phyloP scores from a whole-genome alignment of 2,329 filamentous ascomycete species.

The Ceratocystis ficicola region DNA sequence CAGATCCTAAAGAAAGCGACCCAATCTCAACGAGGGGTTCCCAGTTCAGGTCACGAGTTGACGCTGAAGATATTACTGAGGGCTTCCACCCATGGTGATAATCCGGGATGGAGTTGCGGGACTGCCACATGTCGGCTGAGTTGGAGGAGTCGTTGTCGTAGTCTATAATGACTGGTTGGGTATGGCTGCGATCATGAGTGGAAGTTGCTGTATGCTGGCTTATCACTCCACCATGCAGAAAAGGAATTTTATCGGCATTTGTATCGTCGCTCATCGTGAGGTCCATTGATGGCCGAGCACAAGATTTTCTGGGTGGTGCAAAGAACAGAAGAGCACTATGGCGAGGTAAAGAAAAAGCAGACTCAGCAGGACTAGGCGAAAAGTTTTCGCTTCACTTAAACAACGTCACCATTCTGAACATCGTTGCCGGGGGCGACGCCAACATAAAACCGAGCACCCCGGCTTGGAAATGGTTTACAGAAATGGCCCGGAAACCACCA shows the following conservation, averaged over 20 bases:
- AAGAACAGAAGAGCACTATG: neutral
- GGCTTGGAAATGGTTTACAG: neutral
- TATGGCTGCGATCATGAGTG: neutral
- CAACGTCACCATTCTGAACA: neutral
- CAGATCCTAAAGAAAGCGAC: neutral
- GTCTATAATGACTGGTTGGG: neutral
- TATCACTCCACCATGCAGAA: neutral
- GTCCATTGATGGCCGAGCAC: neutral
- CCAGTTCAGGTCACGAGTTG: neutral
- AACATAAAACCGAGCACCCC: neutral
- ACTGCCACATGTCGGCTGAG: neutral
- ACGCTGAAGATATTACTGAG: neutral
- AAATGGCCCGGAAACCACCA: neutral
- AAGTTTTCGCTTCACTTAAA: neutral
- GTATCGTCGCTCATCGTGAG: neutral
- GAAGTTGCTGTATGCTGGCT: neutral
- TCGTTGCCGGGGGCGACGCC: neutral
- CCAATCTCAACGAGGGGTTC: neutral
- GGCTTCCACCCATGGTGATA: neutral
- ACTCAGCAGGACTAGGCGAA: neutral
- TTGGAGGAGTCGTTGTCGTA: neutral
- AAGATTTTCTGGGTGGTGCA: neutral
- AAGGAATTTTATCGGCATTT: neutral
- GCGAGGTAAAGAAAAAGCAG: neutral
- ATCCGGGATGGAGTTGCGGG: neutral